Percentiles rank a stretch among this genome's conserved stretches.
These are phyloP conservation scores for Monosporozyma aquatica DNA, from an alignment of 805 yeast genomes.

Conservation along the genomic window DNA sequence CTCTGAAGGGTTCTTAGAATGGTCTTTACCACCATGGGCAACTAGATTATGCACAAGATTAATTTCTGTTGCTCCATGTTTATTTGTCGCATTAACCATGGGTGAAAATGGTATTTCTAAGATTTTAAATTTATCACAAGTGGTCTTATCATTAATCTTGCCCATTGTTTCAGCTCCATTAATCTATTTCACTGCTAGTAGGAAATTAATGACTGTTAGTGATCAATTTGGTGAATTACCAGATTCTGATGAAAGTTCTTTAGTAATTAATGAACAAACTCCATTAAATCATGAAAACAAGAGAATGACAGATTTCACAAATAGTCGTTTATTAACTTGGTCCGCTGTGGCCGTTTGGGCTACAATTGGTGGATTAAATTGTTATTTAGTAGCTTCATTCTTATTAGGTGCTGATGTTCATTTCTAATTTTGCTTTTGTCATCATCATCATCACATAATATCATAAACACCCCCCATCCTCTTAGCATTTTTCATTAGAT, in stretches of 20 bases:
- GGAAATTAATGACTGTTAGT: conserved; percentile 54
- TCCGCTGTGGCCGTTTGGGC: conserved; percentile 59
- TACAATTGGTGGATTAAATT: conserved; percentile 59
- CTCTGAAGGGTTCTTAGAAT: conserved; percentile 76
- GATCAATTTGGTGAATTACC: conserved; percentile 9
- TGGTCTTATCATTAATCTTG: conserved; percentile 64
- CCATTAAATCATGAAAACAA: conserved; percentile 24
- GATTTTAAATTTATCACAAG: conserved; percentile 75
- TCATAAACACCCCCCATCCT: no score
- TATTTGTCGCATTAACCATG: conserved; percentile 57
- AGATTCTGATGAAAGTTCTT: conserved; percentile 2
- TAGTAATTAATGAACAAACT: conserved; percentile 21
- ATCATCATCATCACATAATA: background rate
- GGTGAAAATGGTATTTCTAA: conserved; percentile 77
- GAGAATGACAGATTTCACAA: conserved; percentile 52
- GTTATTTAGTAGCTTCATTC: conserved; percentile 53
- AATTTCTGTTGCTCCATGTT: conserved; percentile 80
- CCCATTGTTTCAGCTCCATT: conserved; percentile 88
- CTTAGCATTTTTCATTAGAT: background rate
- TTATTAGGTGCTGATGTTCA: conserved; percentile 44
- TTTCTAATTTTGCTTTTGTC: conserved; percentile 22
- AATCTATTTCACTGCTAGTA: conserved; percentile 68
- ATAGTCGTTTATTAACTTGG: conserved; percentile 45
- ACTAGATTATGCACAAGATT: conserved; percentile 71
- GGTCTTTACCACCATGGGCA: conserved; percentile 75